Percentiles rank a stretch among this genome's conserved stretches.
Conservation (phyloP, 768 basidiomycete species). For the Candolleomyces aberdarensis region DNA sequence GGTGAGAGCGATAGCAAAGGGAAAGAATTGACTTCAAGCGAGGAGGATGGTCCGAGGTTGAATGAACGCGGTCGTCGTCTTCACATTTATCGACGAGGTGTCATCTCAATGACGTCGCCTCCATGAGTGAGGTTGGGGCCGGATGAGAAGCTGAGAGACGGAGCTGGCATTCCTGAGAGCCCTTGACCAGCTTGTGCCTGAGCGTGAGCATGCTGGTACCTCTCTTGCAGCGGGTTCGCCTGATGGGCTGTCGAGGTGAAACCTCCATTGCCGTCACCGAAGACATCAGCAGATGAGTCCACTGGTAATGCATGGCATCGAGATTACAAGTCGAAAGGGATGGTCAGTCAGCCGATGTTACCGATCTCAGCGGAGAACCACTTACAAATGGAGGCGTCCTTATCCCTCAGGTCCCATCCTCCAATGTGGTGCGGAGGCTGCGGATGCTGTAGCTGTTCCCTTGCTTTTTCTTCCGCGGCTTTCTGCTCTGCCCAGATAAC, state of each 20-base stretch:
- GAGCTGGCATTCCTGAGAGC: slow-evolving; percentile 7
- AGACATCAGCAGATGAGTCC: background rate
- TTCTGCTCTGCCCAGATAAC: slow-evolving; percentile 41
- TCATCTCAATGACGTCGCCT: slow-evolving; percentile 32
- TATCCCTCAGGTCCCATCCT: slow-evolving; percentile 53
- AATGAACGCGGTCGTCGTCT: background rate
- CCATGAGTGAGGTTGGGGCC: background rate
- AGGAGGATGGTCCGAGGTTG: too few species aligned
- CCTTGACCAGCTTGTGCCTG: background rate
- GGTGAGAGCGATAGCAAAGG: too few species aligned
- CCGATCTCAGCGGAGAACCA: background rate
- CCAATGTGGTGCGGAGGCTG: slow-evolving; percentile 28
- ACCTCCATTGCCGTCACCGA: background rate
- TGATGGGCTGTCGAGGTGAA: background rate
- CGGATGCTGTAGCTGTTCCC: slow-evolving; percentile 6
- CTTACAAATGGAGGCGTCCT: slow-evolving; percentile 24
- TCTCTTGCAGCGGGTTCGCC: background rate
- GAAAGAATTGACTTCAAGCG: too few species aligned
- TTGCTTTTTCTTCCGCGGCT: slow-evolving; percentile 21
- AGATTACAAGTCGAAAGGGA: background rate
- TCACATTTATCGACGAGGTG: slow-evolving; percentile 14
- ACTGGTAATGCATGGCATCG: background rate
- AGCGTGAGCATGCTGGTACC: background rate
- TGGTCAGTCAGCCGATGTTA: background rate
- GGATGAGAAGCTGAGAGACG: background rate